Base-by-base conservation (phyloP, 2,329 filamentous ascomycete genomes). In the Polychaeton citri region DNA sequence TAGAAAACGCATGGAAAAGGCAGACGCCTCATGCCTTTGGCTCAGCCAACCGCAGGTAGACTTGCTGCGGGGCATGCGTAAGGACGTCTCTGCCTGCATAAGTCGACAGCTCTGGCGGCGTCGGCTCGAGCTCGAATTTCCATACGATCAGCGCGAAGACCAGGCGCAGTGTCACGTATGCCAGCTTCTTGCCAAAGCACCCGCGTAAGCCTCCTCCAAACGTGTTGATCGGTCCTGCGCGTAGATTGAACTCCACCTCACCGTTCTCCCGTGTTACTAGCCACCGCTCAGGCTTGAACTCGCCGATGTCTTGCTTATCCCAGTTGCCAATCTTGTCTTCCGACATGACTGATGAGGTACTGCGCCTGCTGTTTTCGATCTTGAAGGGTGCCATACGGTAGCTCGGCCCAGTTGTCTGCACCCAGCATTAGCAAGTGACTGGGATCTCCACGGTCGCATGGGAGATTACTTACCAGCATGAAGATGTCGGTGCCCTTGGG, bases 261-360 rank as follows among this genome's bases (percentile, higher is more conserved):
- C 48, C 54, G 5, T 45, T 24, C 8, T 46, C 43, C 8, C 54
- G 46, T 4, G 24, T 41, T 2, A 43, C 44, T 3, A 66, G 46
- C 63, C 63, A 66, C 26, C 63, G 48, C 36, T 57, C 51, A 1
- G 63, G 63, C 12, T 54, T 46, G 42, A 65, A 66, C 2, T 21
- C 40, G 10, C 33, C 35, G 15, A 61, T 50, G 8, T 52, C 48
- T 2, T 39, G 37, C 18, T 37, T 31, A 10, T 54, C 50, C 48
- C 54, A 57, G 2, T 21, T 20, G n/a, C 45, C 43, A 2, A 39
- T 38, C 37, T 51, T 52, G 16, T 45, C 45, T 15, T 46, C 50
- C 0, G 52, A 47, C 10, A 48, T 44, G 5, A 40, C 50, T 26
- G 50, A 55, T 17, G 40, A 48, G n/a, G 44, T 18, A 32, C 49